Conservation (phyloP, 768 basidiomycete genomes). For the Paxillus involutus region DNA sequence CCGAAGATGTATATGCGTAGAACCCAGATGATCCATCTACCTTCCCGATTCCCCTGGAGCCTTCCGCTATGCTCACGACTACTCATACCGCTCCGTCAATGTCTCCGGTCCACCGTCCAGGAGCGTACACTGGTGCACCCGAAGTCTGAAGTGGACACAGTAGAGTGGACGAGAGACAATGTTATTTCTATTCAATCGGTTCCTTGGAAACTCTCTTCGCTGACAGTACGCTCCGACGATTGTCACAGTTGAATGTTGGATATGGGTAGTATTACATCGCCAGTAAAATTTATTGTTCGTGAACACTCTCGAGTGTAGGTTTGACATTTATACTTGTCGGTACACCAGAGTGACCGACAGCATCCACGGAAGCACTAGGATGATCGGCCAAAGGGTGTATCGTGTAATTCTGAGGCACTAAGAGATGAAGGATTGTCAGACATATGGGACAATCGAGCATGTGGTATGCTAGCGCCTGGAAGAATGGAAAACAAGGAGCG, state of each 20-base stretch:
- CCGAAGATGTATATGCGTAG: not conserved
- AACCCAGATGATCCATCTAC: slow-evolving; percentile 9
- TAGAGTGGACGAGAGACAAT: not conserved
- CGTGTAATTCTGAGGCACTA: slow-evolving; percentile 53
- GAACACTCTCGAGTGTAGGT: not conserved
- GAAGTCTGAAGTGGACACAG: slow-evolving; percentile 6
- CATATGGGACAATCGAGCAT: slow-evolving; percentile 46
- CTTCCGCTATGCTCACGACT: not conserved
- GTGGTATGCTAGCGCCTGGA: slow-evolving; percentile 54
- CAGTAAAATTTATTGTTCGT: not conserved
- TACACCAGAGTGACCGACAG: slow-evolving; percentile 65
- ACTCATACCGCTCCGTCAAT: not conserved
- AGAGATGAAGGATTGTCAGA: slow-evolving; percentile 50
- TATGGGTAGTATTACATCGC: not conserved
- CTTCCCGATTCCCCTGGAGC: not conserved
- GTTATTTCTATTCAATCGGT: not conserved
- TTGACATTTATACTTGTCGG: slow-evolving; percentile 32
- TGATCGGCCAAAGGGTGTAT: slow-evolving; percentile 62
- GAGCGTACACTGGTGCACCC: not conserved
- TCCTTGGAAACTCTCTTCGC: not conserved
- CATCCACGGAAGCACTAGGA: slow-evolving; percentile 45
- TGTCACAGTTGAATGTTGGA: not conserved
- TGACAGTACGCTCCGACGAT: not conserved
- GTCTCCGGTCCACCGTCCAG: not conserved
- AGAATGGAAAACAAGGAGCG: slow-evolving; percentile 8